A percentile compares a stretch with the other conserved stretches of the same genome.
Evolutionary conservation across 305 asterid genomes (phyloP).

Genomic region (Galium porrigens): DNA sequence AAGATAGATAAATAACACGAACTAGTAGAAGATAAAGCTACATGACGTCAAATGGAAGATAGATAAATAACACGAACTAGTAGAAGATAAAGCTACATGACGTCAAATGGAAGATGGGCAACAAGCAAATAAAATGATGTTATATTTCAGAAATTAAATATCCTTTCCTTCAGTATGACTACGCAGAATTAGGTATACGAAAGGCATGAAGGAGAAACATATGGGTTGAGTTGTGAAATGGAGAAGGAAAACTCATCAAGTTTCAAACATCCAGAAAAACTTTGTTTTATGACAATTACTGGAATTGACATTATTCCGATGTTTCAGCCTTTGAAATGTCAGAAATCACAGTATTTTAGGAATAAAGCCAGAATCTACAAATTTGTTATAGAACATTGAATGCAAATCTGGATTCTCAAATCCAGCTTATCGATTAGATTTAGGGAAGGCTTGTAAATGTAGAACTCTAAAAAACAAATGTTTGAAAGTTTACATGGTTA

Average conservation of each 20-base stretch:
- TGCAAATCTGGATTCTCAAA: background rate
- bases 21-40: background rate
- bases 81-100: background rate
- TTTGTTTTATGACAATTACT: background rate
- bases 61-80: background rate
- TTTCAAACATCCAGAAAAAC: background rate
- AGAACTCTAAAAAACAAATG: background rate
- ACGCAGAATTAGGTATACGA: background rate
- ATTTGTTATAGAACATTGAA: background rate
- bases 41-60: background rate
- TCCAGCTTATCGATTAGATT: background rate
- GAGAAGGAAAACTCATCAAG: background rate
- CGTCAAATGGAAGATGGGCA: background rate
- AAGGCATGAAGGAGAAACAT: background rate
- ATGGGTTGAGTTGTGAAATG: background rate
- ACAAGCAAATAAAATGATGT: background rate
- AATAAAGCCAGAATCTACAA: conserved; percentile 1
- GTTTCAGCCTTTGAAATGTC: background rate
- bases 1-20: background rate
- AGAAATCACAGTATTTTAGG: background rate
- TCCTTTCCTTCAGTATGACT: background rate
- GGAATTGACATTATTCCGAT: background rate
- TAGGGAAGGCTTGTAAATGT: background rate
- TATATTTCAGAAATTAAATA: background rate
- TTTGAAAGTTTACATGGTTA: background rate